Percentiles rank a stretch among this genome's conserved stretches.
Evolutionary conservation across 2,329 filamentous ascomycete species (phyloP).

Genomic region (Endothia cerciana): DNA sequence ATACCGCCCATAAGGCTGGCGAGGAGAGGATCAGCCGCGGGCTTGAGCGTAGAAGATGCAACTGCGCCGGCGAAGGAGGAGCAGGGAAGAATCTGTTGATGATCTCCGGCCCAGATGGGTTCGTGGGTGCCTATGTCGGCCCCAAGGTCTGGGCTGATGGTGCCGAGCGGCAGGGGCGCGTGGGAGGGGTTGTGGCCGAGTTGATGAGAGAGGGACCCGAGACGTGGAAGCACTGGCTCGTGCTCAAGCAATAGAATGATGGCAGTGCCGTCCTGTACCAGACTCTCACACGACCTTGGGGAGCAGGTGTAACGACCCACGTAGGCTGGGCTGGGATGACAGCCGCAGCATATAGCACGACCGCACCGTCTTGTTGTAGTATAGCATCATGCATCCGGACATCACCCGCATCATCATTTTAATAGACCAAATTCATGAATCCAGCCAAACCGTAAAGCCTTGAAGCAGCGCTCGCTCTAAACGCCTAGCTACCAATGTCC

Average conservation of each 20-base stretch:
- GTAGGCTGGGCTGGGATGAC: neutral
- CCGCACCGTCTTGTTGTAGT: neutral
- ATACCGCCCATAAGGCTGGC: conserved; percentile 25
- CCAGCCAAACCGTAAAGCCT: neutral
- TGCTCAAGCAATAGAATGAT: conserved; percentile 52
- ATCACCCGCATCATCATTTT: conserved; percentile 16
- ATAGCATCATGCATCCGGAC: conserved; percentile 1
- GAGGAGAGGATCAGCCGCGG: conserved; percentile 31
- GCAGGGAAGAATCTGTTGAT: conserved; percentile 70
- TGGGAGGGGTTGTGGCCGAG: conserved; percentile 69
- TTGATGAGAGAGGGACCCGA: conserved; percentile 54
- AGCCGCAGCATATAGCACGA: neutral
- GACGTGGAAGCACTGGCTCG: conserved; percentile 50
- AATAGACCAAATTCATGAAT: conserved; percentile 11
- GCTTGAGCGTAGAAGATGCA: conserved; percentile 34
- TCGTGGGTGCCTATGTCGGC: conserved; percentile 80
- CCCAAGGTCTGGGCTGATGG: conserved; percentile 76
- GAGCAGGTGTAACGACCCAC: neutral
- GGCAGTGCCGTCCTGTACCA: neutral
- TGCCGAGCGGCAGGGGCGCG: conserved; percentile 72
- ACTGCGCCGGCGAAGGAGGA: conserved; percentile 29
- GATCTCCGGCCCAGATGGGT: conserved; percentile 89
- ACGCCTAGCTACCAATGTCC: conserved; percentile 29
- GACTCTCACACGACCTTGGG: neutral
- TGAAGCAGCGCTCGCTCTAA: conserved; percentile 18